Evolutionary conservation across 2,329 filamentous ascomycete species (phyloP).

Genomic region (Diaporthe helianthi): DNA sequence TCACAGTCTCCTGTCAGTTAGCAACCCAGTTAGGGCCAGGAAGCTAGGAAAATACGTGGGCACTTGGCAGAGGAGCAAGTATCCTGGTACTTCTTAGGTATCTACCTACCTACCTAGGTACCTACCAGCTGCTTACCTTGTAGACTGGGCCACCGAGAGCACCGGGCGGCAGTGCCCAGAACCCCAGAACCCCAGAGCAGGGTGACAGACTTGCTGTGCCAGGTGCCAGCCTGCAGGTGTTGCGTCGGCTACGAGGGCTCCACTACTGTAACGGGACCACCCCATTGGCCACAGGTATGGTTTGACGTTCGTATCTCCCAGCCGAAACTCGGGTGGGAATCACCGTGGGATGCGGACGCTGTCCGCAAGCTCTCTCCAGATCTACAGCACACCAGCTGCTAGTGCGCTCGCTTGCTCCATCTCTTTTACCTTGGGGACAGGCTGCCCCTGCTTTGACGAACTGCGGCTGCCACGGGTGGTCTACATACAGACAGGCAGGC

Average conservation of each 20-base stretch:
- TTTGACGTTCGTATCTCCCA: constrained; percentile 18
- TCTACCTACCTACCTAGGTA: no score
- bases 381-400: constrained; percentile 15
- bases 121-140: background rate
- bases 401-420: background rate
- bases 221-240: constrained; percentile 3
- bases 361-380: constrained; percentile 25
- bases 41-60: constrained; percentile 3
- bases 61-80: background rate
- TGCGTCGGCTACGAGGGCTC: constrained; percentile 13
- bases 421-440: background rate
- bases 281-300: constrained; percentile 23
- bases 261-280: constrained; percentile 16
- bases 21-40: constrained; percentile 1
- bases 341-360: constrained; percentile 18
- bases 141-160: background rate
- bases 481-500: no score
- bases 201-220: background rate
- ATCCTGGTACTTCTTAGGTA: no score
- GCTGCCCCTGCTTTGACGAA: background rate
- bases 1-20: constrained; percentile 12
- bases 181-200: background rate
- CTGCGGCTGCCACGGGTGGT: background rate
- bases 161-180: constrained; percentile 1
- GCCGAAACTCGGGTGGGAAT: constrained; percentile 23